Base-by-base conservation (phyloP, 208 protist species). In the Leishmania amazonensis region DNA sequence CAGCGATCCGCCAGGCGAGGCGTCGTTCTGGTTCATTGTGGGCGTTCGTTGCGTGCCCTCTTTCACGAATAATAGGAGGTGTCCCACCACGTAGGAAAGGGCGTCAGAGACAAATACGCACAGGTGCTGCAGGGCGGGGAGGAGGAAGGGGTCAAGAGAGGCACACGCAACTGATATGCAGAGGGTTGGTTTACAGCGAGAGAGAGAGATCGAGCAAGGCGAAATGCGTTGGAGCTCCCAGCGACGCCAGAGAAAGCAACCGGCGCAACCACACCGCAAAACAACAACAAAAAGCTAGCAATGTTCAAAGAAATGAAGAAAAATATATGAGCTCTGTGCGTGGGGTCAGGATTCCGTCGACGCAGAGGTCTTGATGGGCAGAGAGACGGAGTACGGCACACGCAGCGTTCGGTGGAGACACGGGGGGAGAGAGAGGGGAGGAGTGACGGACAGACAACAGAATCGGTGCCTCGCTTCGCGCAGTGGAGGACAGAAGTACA, bases 1-100 rank as follows among this genome's bases (percentile, higher is more conserved):
- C 57, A 97, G 79, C 17, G 93, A 95, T 40, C 88, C 88, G 35
- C 88, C 84, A 28, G 67, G 78, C 70, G 83, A 64, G 35, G 57
- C 49, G 49, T 21, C 51, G 68, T 84, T 85, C 35, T 76, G 51
- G 28, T 64, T 67, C 81, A 84, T 85, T 64, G 28, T 54, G 62
- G 28, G 1, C 53, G 19, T 3, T 35, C 35, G 3, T 3, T 45
- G 4, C 6, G 19, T 31, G 35, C 8, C 8, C 21, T 53, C 17
- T n/a, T 53, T n/a, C 38, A n/a, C 0, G 19, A 73, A 15, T 31
- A 24, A 51, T 51, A n/a, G 24, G 6, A 35, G 24, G 3, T 53
- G 5, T 17, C 49, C 17, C 42, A 31, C 42, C 42, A 19, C 40
- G 7, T 73, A 19, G 28, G 9, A 6, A 6, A 47, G 45, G 68